Base-by-base conservation (phyloP, 108 stramenopile species). In the Skeletonema menzelii region DNA sequence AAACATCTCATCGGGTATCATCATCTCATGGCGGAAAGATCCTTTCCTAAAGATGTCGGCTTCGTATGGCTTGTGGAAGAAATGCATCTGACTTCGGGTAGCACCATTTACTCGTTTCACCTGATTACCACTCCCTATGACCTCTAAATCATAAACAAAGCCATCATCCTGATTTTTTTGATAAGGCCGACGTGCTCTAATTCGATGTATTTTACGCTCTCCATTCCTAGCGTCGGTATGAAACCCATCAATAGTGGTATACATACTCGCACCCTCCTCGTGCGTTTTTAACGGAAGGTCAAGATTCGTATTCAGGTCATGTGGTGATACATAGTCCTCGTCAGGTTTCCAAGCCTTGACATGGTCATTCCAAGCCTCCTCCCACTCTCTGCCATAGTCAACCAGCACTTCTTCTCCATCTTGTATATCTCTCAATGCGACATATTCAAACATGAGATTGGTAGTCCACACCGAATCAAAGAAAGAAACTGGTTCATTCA, bases 301-400 rank as follows among this genome's bases (percentile, higher is more conserved):
- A 32, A 13, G 10, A 32, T 82, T 40, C 12, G 27, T 47, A 35
- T 82, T 79, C 31, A 84, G 72, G 32, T 75, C 76, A 10, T 70
- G 37, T 0, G 83, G 80, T 15, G 73, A 63, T 2, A 78, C 26
- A 34, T 82, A 79, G 17, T 64, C 40, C 22, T 72, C 72, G 22
- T 40, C 66, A 70, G 83, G 69, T 8, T 82, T 64, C 84, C 84
- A 82, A 22, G 31, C 46, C 32, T 76, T 64, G 0, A 83, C 82
- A 57, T 91, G 91, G 34, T 78, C 63, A 20, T 87, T 37, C 93
- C 93, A 94, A 8, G 88, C 93, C 8, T 57, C 47, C 10, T 87
- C 77, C 91, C 90, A 94, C 8, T 67, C 84, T 1, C 81, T 53
- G 17, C 93, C 93, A 68, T 91, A 91, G 76, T 94, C 88, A 42